Evolutionary conservation across 768 basidiomycete genomes (phyloP).

Genomic region (Suillus decipiens): DNA sequence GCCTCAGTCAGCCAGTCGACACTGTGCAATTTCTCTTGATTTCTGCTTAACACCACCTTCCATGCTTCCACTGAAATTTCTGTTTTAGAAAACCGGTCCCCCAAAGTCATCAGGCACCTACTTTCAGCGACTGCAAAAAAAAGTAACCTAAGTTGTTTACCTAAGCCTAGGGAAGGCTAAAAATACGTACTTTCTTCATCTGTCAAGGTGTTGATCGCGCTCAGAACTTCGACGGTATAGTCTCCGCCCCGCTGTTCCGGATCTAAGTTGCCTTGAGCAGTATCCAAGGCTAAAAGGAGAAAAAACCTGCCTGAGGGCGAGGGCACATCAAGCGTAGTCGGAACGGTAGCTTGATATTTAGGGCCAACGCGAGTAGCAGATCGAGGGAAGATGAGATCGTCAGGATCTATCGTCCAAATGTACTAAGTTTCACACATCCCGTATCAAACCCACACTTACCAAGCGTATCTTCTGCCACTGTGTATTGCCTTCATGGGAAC

Average conservation of each 20-base stretch:
- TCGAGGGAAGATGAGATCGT: constrained; percentile 96
- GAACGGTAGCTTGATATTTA: constrained; percentile 77
- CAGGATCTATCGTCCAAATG: constrained; percentile 67
- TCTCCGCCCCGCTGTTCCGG: constrained; percentile 67
- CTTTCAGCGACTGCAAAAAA: constrained; percentile 55
- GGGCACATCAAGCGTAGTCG: constrained; percentile 34
- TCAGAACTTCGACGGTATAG: constrained; percentile 71
- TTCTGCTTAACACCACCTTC: constrained; percentile 56
- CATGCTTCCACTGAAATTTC: constrained; percentile 61
- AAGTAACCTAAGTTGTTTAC: constrained; percentile 22
- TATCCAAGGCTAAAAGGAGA: constrained; percentile 1
- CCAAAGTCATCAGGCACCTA: constrained; percentile 33
- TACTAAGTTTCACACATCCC: constrained; percentile 16
- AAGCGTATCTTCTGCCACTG: constrained; percentile 88
- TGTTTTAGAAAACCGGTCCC: background rate
- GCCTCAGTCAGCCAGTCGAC: constrained; percentile 87
- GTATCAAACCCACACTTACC: constrained; percentile 47
- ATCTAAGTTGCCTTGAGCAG: constrained; percentile 17
- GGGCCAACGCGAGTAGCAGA: constrained; percentile 88
- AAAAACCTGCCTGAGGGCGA: constrained; percentile 39
- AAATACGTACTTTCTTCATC: constrained; percentile 63
- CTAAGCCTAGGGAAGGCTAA: constrained; percentile 14
- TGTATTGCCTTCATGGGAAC: constrained; percentile 65
- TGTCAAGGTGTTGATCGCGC: constrained; percentile 62
- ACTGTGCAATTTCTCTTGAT: constrained; percentile 50